These are phyloP conservation scores for Sanghuangporus baumii DNA, from an alignment of 1,284 basidiomycete genomes.

Conservation along the genomic window DNA sequence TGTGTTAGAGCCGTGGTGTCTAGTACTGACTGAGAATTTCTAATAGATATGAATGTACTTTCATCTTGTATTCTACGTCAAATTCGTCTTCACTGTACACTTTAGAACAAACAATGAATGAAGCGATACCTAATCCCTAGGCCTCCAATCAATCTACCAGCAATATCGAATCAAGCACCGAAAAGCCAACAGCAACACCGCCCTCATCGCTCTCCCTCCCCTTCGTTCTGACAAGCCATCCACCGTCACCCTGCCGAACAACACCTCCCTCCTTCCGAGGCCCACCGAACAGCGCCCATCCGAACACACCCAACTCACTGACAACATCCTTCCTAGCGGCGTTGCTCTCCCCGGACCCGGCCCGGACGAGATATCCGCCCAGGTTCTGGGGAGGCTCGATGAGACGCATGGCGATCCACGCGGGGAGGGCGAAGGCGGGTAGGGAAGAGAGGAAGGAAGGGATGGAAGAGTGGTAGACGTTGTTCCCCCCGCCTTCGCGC, in stretches of 20 bases:
- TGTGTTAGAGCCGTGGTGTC: background rate
- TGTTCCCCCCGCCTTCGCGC: conserved; percentile 96
- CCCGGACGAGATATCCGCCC: conserved; percentile 71
- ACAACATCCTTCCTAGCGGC: conserved; percentile 66
- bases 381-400: conserved; percentile 71
- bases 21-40: background rate
- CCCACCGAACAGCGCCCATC: conserved; percentile 74
- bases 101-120: background rate
- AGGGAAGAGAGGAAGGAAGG: conserved; percentile 69
- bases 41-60: background rate
- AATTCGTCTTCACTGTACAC: background rate
- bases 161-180: conserved; percentile 78
- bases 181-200: conserved; percentile 89
- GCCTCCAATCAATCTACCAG: conserved; percentile 45
- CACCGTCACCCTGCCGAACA: conserved; percentile 21
- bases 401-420: conserved; percentile 93
- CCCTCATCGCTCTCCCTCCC: conserved; percentile 92
- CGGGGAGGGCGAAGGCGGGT: conserved; percentile 50
- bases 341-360: conserved; percentile 33
- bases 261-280: background rate
- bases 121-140: background rate
- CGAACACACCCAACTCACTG: conserved; percentile 91
- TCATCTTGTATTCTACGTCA: background rate
- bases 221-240: conserved; percentile 88
- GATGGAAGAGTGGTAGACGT: conserved; percentile 86